These are phyloP conservation scores for Glaciozyma martinii DNA, from an alignment of 768 basidiomycete genomes.

Conservation along the genomic window DNA sequence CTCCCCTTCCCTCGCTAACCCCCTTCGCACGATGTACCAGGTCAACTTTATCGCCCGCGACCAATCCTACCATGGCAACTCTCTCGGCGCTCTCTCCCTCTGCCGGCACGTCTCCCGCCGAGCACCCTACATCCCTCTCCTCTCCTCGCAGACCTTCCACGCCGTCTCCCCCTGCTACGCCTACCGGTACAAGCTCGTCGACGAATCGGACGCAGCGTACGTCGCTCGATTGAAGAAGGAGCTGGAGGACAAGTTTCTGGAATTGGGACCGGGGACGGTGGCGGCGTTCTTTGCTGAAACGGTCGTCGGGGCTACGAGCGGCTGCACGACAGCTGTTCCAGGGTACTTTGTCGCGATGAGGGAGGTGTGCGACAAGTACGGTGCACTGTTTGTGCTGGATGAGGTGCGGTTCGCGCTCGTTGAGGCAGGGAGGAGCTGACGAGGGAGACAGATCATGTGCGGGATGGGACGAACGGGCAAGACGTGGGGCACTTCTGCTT, in stretches of 20 bases:
- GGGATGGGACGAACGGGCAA: conserved; percentile 33
- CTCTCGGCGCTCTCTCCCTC: conserved; percentile 22
- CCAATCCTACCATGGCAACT: conserved; percentile 35
- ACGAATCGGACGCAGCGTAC: conserved; percentile 28
- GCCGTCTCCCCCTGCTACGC: conserved; percentile 24
- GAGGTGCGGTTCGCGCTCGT: conserved; percentile 4
- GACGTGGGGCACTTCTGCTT: background rate
- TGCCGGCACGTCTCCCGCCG: conserved; percentile 12
- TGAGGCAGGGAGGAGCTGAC: no score
- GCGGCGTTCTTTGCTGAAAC: conserved; percentile 33
- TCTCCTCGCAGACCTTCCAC: conserved; percentile 19
- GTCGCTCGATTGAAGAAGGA: conserved; percentile 25
- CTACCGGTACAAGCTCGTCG: conserved; percentile 7
- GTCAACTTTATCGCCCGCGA: conserved; percentile 29
- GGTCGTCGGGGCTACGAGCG: conserved; percentile 29
- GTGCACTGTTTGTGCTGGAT: conserved; percentile 32
- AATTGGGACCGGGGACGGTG: conserved; percentile 23
- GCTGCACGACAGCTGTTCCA: conserved; percentile 12
- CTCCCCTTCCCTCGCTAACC: no score
- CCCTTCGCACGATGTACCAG: background rate
- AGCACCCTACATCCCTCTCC: conserved; percentile 19
- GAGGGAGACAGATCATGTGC: conserved; percentile 29
- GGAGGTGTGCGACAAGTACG: conserved; percentile 32
- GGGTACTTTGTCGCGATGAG: conserved; percentile 31
- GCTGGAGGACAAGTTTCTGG: conserved; percentile 30